Percentiles rank a stretch among this genome's conserved stretches.
phyloP scores from a whole-genome alignment of 2,329 filamentous ascomycete species.

The Fusarium sublunatum region DNA sequence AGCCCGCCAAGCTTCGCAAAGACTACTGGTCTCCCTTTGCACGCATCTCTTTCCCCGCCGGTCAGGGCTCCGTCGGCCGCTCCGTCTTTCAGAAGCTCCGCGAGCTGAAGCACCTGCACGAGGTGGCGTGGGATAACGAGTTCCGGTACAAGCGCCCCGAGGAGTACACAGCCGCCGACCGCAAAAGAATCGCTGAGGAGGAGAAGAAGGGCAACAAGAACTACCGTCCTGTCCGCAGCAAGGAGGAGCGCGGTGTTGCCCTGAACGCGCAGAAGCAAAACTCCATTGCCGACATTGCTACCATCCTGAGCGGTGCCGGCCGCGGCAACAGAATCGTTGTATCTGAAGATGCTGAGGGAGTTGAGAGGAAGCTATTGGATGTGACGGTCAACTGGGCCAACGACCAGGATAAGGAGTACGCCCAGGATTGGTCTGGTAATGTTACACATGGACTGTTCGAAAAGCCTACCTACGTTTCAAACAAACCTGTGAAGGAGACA shows the following conservation, averaged over 20 bases:
- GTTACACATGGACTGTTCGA: constrained; percentile 62
- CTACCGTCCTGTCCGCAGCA: constrained; percentile 52
- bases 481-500: constrained; percentile 21
- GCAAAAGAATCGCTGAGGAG: constrained; percentile 49
- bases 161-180: constrained; percentile 50
- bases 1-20: constrained; percentile 71
- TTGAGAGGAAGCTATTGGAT: constrained; percentile 48
- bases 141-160: constrained; percentile 55
- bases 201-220: constrained; percentile 46
- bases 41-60: constrained; percentile 66
- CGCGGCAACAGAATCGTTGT: constrained; percentile 61
- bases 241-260: constrained; percentile 60
- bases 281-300: constrained; percentile 71
- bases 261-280: constrained; percentile 72
- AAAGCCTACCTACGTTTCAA: constrained; percentile 41
- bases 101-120: constrained; percentile 72
- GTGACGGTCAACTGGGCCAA: constrained; percentile 65
- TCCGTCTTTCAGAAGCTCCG: constrained; percentile 72
- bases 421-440: constrained; percentile 62
- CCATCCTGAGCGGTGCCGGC: constrained; percentile 64
- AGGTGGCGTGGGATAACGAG: constrained; percentile 68
- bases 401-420: constrained; percentile 59
- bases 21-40: constrained; percentile 75
- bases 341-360: constrained; percentile 38
- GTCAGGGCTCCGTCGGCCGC: constrained; percentile 65